Evolutionary conservation across 257 asterid genomes (phyloP), one percentile per base, ranked within the genome.

Genomic region (Verbena officinalis): DNA sequence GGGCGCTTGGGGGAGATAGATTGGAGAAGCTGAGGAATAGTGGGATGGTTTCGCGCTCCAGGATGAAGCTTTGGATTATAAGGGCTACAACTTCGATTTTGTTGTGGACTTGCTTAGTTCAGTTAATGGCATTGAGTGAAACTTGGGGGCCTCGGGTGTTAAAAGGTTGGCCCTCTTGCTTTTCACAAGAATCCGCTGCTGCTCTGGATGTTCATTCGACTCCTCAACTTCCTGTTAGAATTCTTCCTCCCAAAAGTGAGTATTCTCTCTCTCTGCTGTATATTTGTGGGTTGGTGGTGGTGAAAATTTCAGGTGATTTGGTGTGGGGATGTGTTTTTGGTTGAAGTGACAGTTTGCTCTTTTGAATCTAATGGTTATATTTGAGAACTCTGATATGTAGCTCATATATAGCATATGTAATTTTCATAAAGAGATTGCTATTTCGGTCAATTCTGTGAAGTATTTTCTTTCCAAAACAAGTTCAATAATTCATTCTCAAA

Each of bases 201-300:
- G 79, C 88, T 11, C 62, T 89, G 86, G 86, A 79, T 80, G 80
- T 83, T 51, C 81, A 80, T 14, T 80, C 87, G 52, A 68, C 76
- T 1, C 82, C 80, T 2, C 79, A 85, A 48, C 82, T 85, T 54
- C 81, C 87, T 19, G 69, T 73, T 30, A 77, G 80, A 68, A 84
- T 92, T 81, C 84, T 92, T 45, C 97, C 97, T 5, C 96, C 97
- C 6, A 92, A 92, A 83, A 87, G 98, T 92, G 77, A 89, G 98
- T 81, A 31, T 36, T 16, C 24, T 11, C 38, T 70, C 33, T 50
- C 11, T 22, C 38, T 12, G 38, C 10, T 43, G 10, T 56, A 22
- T 21, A 12, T 49, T 43, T 36, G 34, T 53, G 39, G 8, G 14
- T 27, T 11, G 12, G 10, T 1, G 43, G n/a, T 31, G 61, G n/a